phyloP scores from a whole-genome alignment of 1,139 yeast genomes.

The Yamadazyma sp. region DNA sequence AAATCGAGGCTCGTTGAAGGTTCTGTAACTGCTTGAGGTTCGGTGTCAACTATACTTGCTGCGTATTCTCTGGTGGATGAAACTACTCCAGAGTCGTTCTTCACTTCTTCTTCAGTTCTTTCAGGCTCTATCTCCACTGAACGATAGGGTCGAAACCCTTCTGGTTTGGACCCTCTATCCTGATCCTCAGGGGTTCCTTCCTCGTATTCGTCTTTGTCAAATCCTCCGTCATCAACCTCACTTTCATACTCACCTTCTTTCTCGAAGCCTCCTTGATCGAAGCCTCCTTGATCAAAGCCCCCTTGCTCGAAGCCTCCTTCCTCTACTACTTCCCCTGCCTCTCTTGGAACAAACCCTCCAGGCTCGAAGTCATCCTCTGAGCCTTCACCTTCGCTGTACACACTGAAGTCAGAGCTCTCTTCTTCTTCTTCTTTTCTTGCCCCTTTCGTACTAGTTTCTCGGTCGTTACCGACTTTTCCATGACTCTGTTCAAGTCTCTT shows the following conservation, averaged over 20 bases:
- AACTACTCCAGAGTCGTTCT: too few species aligned
- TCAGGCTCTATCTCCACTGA: too few species aligned
- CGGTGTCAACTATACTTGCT: too few species aligned
- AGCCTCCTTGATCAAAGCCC: slow-evolving; percentile 2
- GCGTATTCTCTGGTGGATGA: too few species aligned
- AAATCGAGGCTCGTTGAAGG: too few species aligned
- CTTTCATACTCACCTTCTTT: not conserved
- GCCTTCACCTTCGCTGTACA: slow-evolving; percentile 13
- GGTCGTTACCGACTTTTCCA: slow-evolving; percentile 45
- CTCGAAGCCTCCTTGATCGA: not conserved
- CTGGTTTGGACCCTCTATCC: too few species aligned
- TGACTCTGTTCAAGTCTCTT: slow-evolving; percentile 66
- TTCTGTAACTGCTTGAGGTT: too few species aligned
- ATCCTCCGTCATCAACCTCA: slow-evolving; percentile 2
- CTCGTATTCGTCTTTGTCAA: not conserved
- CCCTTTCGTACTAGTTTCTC: too few species aligned
- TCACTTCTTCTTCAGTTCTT: too few species aligned
- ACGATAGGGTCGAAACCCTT: too few species aligned
- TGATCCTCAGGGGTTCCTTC: too few species aligned
- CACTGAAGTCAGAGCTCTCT: slow-evolving; percentile 12
- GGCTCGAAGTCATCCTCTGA: slow-evolving; percentile 7
- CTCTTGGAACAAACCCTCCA: slow-evolving; percentile 18
- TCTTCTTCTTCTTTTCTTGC: slow-evolving; percentile 9
- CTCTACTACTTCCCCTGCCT: not conserved
- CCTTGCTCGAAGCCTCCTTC: not conserved